phyloP scores from a whole-genome alignment of 2,329 filamentous ascomycete genomes.

The Ciborinia camelliae region DNA sequence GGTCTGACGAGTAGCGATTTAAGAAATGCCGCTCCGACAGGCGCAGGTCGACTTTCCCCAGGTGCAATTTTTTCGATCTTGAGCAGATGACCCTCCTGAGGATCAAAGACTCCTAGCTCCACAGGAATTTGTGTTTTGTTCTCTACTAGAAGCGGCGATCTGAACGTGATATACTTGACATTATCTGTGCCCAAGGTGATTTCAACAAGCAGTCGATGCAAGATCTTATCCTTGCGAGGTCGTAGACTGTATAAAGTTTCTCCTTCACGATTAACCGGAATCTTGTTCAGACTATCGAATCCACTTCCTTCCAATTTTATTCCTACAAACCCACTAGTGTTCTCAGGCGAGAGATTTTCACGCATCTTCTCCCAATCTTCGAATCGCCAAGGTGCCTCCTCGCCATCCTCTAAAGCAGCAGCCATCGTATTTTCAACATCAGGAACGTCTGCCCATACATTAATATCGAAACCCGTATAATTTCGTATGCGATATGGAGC shows the following conservation, averaged over 20 bases:
- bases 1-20: slow-evolving; percentile 86
- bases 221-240: slow-evolving; percentile 77
- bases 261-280: slow-evolving; percentile 90
- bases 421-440: slow-evolving; percentile 66
- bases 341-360: slow-evolving; percentile 85
- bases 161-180: slow-evolving; percentile 95
- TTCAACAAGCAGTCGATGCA: slow-evolving; percentile 89
- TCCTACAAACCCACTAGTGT: slow-evolving; percentile 72
- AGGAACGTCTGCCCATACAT: slow-evolving; percentile 73
- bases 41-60: slow-evolving; percentile 83
- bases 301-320: slow-evolving; percentile 88
- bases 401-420: slow-evolving; percentile 77
- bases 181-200: slow-evolving; percentile 90
- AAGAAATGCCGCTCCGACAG: slow-evolving; percentile 86
- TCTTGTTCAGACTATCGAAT: slow-evolving; percentile 84
- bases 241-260: slow-evolving; percentile 86
- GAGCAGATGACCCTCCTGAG: slow-evolving; percentile 79
- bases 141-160: slow-evolving; percentile 86
- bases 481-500: slow-evolving; percentile 92
- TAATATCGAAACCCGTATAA: slow-evolving; percentile 88
- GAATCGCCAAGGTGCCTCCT: slow-evolving; percentile 93
- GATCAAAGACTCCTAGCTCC: slow-evolving; percentile 87
- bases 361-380: slow-evolving; percentile 96
- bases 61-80: slow-evolving; percentile 98
- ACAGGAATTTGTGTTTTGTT: slow-evolving; percentile 97